Evolutionary conservation across 2,329 filamentous ascomycete species (phyloP).

Genomic region (Colletotrichum karsti): DNA sequence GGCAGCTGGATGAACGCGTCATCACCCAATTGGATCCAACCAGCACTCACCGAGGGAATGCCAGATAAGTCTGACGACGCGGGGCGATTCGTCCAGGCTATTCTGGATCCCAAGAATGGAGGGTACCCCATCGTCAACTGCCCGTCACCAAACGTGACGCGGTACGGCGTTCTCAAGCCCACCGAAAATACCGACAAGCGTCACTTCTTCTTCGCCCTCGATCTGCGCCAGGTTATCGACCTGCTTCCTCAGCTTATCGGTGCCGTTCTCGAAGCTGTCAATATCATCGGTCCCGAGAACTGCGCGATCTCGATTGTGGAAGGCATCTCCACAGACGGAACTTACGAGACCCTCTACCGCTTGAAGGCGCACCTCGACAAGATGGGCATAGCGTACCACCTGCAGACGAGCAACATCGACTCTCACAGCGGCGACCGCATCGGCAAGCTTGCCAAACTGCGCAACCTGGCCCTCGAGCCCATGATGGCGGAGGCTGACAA

Average conservation of each 20-base stretch:
- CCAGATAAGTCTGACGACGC: conserved; percentile 15
- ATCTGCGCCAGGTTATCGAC: conserved; percentile 53
- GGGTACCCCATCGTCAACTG: conserved; percentile 39
- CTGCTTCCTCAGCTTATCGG: conserved; percentile 61
- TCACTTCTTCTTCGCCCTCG: conserved; percentile 61
- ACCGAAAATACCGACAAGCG: conserved; percentile 5
- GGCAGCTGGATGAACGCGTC: conserved; percentile 27
- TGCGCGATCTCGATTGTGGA: conserved; percentile 65
- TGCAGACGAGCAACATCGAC: conserved; percentile 51
- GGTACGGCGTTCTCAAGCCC: conserved; percentile 18
- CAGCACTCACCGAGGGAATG: conserved; percentile 1
- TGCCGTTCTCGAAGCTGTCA: conserved; percentile 57
- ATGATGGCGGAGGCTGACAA: conserved; percentile 42
- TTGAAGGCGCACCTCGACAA: conserved; percentile 50
- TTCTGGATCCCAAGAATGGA: conserved; percentile 24
- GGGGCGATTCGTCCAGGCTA: conserved; percentile 51
- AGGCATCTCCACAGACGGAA: conserved; percentile 63
- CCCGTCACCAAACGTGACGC: conserved; percentile 30
- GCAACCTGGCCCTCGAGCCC: conserved; percentile 61
- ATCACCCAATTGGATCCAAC: conserved; percentile 13
- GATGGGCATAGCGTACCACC: conserved; percentile 50
- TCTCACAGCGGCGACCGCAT: conserved; percentile 55
- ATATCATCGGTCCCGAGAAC: conserved; percentile 56
- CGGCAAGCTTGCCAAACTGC: conserved; percentile 54
- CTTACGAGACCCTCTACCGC: conserved; percentile 55